Evolutionary conservation across 371 early-diverging fungal genomes (phyloP), one percentile per base, ranked within the genome.

Genomic region (Mucor circinelloides): DNA sequence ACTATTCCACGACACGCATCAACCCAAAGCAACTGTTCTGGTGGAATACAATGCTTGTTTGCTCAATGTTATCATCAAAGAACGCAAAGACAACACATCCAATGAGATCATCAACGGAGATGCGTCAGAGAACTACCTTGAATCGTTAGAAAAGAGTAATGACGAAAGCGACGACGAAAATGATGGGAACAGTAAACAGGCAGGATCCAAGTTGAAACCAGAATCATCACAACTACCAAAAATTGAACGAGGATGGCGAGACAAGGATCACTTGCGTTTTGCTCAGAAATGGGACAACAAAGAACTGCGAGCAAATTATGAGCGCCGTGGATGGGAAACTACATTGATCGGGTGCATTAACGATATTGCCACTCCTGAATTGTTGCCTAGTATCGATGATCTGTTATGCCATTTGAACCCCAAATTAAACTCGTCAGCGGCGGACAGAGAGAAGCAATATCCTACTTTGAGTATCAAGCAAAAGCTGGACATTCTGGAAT

Each of bases 321-420:
- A 80, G 60, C 74, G 78, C 0, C 76, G 77, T 67, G 79, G 80
- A 2, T 84, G 84, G 84, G 80, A 80, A 66, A 68, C 76, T 0
- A 71, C 70, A 1, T 61, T 84, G 28, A 76, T 84, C 40, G 84
- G 84, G 3, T 84, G 80, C 57, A 58, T 84, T 1, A 81, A 84
- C 48, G 80, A 84, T 44, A 71, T 80, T 0, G 81, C 84, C 17
- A 81, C 80, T 1, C 81, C 84, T 3, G 70, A 78, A 27, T 61
- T 78, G 7, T 38, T 84, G 19, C 77, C 80, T 28, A 68, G 73
- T 36, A 21, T 84, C n/a, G 77, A 84, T 63, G 57, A 68, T 9
- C 69, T 81, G 7, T 59, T 84, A 0, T 64, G 66, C 6, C 84
- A 81, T 63, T 61, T 84, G 3, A 77, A 80, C 4, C 84, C 84